Conservation (phyloP, 371 early-diverging fungal species). For the Actinomucor elegans region DNA sequence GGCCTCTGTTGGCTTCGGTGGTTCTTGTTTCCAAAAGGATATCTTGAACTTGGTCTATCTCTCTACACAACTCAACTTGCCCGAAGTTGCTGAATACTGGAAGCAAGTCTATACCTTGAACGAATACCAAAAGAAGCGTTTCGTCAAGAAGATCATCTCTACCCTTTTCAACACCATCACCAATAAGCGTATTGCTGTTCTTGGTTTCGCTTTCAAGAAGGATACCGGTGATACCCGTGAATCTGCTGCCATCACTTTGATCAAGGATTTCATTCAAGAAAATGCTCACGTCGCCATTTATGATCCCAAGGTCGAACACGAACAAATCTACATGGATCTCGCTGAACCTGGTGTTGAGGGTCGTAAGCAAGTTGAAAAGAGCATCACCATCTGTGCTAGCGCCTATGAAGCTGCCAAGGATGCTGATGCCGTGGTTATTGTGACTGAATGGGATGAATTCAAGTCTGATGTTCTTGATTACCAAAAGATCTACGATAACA, state of each 20-base stretch:
- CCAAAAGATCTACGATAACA: slow-evolving; percentile 63
- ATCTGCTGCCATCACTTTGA: slow-evolving; percentile 87
- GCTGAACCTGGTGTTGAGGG: slow-evolving; percentile 71
- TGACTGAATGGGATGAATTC: slow-evolving; percentile 96
- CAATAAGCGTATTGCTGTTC: slow-evolving; percentile 80
- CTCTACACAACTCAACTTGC: slow-evolving; percentile 78
- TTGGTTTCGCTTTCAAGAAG: slow-evolving; percentile 96
- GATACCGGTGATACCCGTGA: slow-evolving; percentile 95
- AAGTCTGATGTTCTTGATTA: slow-evolving; percentile 68
- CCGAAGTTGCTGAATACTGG: slow-evolving; percentile 96
- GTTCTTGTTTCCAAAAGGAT: slow-evolving; percentile 96
- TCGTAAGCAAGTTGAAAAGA: slow-evolving; percentile 61
- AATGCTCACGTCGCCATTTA: slow-evolving; percentile 81
- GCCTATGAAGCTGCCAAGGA: slow-evolving; percentile 72
- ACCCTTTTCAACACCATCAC: slow-evolving; percentile 84
- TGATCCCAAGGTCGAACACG: slow-evolving; percentile 87
- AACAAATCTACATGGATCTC: slow-evolving; percentile 83
- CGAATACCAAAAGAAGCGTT: slow-evolving; percentile 91
- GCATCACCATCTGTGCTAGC: slow-evolving; percentile 58
- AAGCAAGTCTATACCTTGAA: slow-evolving; percentile 89
- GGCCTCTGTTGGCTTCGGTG: slow-evolving; percentile 94
- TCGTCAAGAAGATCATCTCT: slow-evolving; percentile 70
- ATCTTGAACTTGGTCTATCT: slow-evolving; percentile 91
- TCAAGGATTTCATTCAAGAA: slow-evolving; percentile 80
- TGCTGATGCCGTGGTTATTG: slow-evolving; percentile 84